Evolutionary conservation across 1,139 yeast species (phyloP).

Genomic region (Blastobotrys buckinghamii): DNA sequence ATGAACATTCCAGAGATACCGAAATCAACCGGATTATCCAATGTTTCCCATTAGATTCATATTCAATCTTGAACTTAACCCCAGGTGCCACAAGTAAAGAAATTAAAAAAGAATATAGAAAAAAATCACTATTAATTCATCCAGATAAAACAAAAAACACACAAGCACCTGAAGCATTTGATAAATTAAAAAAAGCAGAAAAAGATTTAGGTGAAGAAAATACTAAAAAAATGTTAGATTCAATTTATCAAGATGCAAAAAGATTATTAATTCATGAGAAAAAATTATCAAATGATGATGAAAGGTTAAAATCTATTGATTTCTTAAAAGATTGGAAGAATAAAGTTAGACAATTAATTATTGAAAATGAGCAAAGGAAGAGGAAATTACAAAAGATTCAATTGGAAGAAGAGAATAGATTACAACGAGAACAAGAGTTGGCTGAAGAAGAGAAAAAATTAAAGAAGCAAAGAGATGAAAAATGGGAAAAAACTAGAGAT

Average conservation of each 20-base stretch:
- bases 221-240: constrained; percentile 35
- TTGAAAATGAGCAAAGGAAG: constrained; percentile 40
- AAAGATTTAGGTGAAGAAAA: constrained; percentile 32
- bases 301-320: constrained; percentile 35
- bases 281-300: constrained; percentile 39
- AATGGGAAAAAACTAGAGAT: constrained; percentile 63
- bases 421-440: constrained; percentile 36
- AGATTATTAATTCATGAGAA: constrained; percentile 40
- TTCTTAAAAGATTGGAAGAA: constrained; percentile 39
- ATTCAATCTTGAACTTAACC: constrained; percentile 49
- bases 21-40: constrained; percentile 52
- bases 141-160: constrained; percentile 59
- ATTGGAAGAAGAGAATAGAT: constrained; percentile 40
- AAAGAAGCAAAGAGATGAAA: constrained; percentile 40
- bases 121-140: constrained; percentile 58
- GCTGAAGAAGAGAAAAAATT: constrained; percentile 37
- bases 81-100: constrained; percentile 41
- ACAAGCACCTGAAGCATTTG: constrained; percentile 60
- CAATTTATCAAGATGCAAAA: constrained; percentile 41
- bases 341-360: constrained; percentile 38
- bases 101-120: constrained; percentile 47
- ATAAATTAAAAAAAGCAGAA: constrained; percentile 39
- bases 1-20: constrained; percentile 35
- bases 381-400: constrained; percentile 36
- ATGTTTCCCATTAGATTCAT: constrained; percentile 47